Conservation (phyloP, 495 filamentous ascomycete species). For the Hyaloscypha variabilis region DNA sequence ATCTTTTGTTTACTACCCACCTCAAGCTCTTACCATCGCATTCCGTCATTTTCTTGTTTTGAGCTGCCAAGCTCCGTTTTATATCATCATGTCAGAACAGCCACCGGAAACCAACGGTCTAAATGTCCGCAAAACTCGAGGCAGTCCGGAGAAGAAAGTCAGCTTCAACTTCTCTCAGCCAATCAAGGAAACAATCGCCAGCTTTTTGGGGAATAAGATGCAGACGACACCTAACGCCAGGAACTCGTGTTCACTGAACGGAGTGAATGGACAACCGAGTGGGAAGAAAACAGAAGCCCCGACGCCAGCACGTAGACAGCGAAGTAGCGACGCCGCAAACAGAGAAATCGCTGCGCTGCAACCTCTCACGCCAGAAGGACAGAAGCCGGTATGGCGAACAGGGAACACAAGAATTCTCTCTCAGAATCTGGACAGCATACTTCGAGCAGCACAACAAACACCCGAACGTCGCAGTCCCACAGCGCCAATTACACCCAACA, state of each 20-base stretch:
- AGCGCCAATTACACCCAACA: background rate
- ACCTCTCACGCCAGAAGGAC: background rate
- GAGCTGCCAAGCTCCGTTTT: background rate
- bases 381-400: background rate
- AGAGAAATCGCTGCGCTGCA: background rate
- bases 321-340: background rate
- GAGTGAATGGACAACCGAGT: background rate
- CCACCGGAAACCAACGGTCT: background rate
- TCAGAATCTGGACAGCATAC: background rate
- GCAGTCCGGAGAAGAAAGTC: slow-evolving; percentile 1
- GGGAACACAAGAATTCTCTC: background rate
- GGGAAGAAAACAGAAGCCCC: background rate
- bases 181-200: background rate
- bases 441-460: background rate
- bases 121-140: background rate
- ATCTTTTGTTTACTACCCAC: background rate
- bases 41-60: background rate
- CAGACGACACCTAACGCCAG: slow-evolving; percentile 1
- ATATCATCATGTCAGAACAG: background rate
- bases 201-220: background rate
- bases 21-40: background rate
- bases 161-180: background rate
- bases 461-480: background rate
- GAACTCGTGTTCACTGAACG: background rate
- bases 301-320: background rate